phyloP scores from a whole-genome alignment of 805 yeast genomes.

The Geotrichum ghanense region DNA sequence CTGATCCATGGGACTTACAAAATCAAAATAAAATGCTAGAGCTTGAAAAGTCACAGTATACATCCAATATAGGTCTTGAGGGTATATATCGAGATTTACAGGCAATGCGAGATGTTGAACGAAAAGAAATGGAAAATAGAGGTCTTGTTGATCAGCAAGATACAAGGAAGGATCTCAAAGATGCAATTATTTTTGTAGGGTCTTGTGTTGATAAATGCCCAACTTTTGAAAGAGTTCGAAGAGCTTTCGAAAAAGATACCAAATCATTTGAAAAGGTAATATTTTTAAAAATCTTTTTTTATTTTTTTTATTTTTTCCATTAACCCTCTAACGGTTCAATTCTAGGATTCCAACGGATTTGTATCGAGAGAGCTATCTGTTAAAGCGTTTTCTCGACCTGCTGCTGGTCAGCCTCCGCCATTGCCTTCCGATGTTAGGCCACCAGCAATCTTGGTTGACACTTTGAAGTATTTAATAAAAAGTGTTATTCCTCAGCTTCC shows the following conservation, averaged over 20 bases:
- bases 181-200: constrained; percentile 82
- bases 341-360: background rate
- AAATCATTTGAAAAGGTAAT: constrained; percentile 59
- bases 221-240: constrained; percentile 74
- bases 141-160: constrained; percentile 86
- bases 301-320: no score
- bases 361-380: constrained; percentile 48
- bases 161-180: constrained; percentile 66
- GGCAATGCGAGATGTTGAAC: constrained; percentile 59
- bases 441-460: constrained; percentile 55
- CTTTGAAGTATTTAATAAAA: constrained; percentile 63
- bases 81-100: constrained; percentile 61
- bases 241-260: constrained; percentile 81
- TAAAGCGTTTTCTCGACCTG: constrained; percentile 91
- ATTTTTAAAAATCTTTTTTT: constrained; percentile 42
- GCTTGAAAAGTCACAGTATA: constrained; percentile 34
- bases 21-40: constrained; percentile 54
- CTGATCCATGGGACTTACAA: constrained; percentile 58
- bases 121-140: constrained; percentile 63
- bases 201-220: constrained; percentile 95
- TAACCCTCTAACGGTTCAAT: constrained; percentile 27
- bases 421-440: constrained; percentile 96
- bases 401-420: constrained; percentile 97
- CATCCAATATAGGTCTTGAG: constrained; percentile 44
- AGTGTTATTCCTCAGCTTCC: constrained; percentile 59